Percentiles rank a stretch among this genome's conserved stretches.
These are phyloP conservation scores for Amaranthus hypochondriacus DNA, from an alignment of 148 eudicot species.

Conservation along the genomic window DNA sequence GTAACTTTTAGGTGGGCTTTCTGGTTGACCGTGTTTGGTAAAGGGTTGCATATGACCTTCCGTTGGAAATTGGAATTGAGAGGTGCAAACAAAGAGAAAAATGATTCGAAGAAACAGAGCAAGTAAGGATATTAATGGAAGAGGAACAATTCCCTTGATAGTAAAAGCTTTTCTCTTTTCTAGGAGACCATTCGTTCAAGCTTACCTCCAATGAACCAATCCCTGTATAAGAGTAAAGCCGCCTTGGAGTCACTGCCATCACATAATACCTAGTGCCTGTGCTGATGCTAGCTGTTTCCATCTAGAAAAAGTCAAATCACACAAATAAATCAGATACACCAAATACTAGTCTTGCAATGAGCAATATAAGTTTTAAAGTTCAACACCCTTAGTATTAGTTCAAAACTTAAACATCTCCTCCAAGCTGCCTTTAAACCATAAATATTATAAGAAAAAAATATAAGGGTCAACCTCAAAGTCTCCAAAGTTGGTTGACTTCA, in stretches of 20 bases:
- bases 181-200: constrained; percentile 4
- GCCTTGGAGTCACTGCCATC: constrained; percentile 96
- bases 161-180: neutral
- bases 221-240: constrained; percentile 91
- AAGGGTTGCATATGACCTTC: too few relatives aligned
- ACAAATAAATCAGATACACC: constrained; percentile 11
- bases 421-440: neutral
- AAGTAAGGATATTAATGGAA: neutral
- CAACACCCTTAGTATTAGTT: neutral
- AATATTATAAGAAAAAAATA: too few relatives aligned
- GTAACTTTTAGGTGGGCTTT: too few relatives aligned
- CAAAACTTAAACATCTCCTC: neutral
- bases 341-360: neutral
- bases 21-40: too few relatives aligned
- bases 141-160: neutral
- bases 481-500: too few relatives aligned
- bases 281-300: constrained; percentile 81
- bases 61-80: too few relatives aligned
- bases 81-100: neutral
- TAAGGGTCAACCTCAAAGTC: too few relatives aligned
- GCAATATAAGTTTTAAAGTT: neutral
- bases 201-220: constrained; percentile 83
- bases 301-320: constrained; percentile 40
- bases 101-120: neutral
- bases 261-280: constrained; percentile 81